phyloP scores from a whole-genome alignment of 768 basidiomycete genomes.

The Lactarius evosmus region DNA sequence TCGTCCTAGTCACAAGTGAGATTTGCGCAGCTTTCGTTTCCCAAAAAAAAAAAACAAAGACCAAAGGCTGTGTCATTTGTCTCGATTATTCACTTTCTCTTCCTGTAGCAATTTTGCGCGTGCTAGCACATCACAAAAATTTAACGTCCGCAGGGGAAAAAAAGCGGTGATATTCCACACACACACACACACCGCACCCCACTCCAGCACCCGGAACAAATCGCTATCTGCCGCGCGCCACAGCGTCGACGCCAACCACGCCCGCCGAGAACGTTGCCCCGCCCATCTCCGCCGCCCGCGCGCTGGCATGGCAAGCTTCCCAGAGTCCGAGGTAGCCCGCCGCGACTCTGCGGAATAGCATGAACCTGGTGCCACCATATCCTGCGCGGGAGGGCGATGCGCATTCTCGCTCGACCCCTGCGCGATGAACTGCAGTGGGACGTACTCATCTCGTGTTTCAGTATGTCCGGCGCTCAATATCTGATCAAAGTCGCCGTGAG shows the following conservation, averaged over 20 bases:
- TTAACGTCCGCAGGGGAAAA: no score
- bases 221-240: slow-evolving; percentile 30
- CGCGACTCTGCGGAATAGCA: slow-evolving; percentile 44
- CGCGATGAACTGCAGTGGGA: slow-evolving; percentile 46
- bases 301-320: slow-evolving; percentile 29
- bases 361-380: slow-evolving; percentile 44
- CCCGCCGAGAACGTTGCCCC: slow-evolving; percentile 33
- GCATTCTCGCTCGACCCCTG: slow-evolving; percentile 42
- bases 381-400: slow-evolving; percentile 41
- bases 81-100: background rate
- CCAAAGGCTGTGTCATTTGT: background rate
- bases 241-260: slow-evolving; percentile 38
- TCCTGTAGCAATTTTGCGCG: background rate
- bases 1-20: background rate
- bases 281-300: slow-evolving; percentile 29
- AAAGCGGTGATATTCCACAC: background rate
- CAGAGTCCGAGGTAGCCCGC: slow-evolving; percentile 32
- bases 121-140: no score
- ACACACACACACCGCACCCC: slow-evolving; percentile 40
- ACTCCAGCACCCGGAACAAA: slow-evolving; percentile 44
- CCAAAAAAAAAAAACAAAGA: no score
- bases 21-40: background rate
- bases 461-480: slow-evolving; percentile 45
- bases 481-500: background rate
- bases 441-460: slow-evolving; percentile 39